A percentile compares a stretch with the other conserved stretches of the same genome.
Evolutionary conservation across 768 basidiomycete species (phyloP).

Genomic region (Macrolepiota dolichaula): DNA sequence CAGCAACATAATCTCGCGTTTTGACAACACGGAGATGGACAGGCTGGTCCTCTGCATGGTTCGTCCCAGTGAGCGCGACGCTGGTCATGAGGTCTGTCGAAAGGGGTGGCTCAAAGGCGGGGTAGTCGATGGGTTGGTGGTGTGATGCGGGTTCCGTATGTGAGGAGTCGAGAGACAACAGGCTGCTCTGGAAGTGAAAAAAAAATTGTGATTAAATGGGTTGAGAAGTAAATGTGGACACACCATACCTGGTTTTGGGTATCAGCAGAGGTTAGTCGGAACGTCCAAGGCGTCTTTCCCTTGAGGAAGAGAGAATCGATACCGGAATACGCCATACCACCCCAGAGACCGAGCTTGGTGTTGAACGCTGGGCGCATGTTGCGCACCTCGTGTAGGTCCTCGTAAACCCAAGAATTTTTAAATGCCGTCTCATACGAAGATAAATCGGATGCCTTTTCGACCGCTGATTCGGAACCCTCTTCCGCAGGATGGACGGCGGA

Average conservation of each 20-base stretch:
- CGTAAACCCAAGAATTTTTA: constrained; percentile 78
- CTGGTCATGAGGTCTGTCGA: constrained; percentile 93
- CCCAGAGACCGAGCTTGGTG: constrained; percentile 74
- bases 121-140: constrained; percentile 80
- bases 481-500: constrained; percentile 44
- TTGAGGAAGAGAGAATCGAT: constrained; percentile 81
- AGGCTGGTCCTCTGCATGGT: constrained; percentile 96
- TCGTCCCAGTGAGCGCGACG: constrained; percentile 87
- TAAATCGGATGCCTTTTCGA: constrained; percentile 50
- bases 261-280: constrained; percentile 55
- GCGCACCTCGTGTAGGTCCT: constrained; percentile 84
- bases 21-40: constrained; percentile 74
- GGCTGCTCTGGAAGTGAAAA: constrained; percentile 18
- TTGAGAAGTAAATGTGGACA: not conserved
- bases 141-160: constrained; percentile 67
- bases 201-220: not conserved
- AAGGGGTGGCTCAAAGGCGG: constrained; percentile 81
- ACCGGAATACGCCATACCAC: constrained; percentile 87
- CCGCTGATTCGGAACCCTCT: constrained; percentile 12
- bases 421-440: constrained; percentile 67
- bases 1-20: constrained; percentile 26
- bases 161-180: constrained; percentile 51
- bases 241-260: constrained; percentile 23
- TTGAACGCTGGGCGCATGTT: constrained; percentile 91
- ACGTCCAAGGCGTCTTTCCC: constrained; percentile 91